Evolutionary conservation across 768 basidiomycete genomes (phyloP).

Genomic region (Galerina marginata): DNA sequence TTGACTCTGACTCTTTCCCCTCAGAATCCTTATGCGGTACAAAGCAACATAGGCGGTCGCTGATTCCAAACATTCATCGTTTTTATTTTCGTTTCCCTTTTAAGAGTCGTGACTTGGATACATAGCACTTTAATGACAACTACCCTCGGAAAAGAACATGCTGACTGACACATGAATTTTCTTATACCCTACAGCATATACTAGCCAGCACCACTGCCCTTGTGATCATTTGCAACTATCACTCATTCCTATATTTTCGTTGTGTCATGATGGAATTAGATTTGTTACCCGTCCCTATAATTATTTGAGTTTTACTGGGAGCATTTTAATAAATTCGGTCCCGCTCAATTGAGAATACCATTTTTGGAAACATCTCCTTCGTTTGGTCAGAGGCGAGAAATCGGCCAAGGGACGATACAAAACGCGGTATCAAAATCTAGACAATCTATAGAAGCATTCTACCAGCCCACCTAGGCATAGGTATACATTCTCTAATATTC

Average conservation of each 20-base stretch:
- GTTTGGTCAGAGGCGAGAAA: too few species aligned
- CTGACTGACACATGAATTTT: not conserved
- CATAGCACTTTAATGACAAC: slow-evolving; percentile 4
- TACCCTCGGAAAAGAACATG: not conserved
- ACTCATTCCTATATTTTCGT: not conserved
- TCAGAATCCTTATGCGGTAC: slow-evolving; percentile 33
- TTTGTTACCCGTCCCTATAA: not conserved
- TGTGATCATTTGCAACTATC: not conserved
- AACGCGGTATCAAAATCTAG: not conserved
- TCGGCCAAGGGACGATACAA: too few species aligned
- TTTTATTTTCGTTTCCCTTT: not conserved
- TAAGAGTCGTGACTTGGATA: slow-evolving; percentile 4
- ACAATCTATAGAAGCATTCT: slow-evolving; percentile 65
- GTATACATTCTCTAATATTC: slow-evolving; percentile 92
- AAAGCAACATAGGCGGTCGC: slow-evolving; percentile 29
- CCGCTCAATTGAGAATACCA: not conserved
- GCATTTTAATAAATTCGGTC: too few species aligned
- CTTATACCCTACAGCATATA: slow-evolving; percentile 11
- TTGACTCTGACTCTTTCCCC: not conserved
- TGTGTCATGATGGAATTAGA: not conserved
- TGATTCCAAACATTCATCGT: slow-evolving; percentile 10
- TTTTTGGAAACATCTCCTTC: too few species aligned
- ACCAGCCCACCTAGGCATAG: slow-evolving; percentile 90
- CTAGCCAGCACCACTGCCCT: not conserved
- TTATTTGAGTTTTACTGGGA: not conserved